Conservation (phyloP, 2,329 filamentous ascomycete genomes). For the Ophiostoma sp. region DNA sequence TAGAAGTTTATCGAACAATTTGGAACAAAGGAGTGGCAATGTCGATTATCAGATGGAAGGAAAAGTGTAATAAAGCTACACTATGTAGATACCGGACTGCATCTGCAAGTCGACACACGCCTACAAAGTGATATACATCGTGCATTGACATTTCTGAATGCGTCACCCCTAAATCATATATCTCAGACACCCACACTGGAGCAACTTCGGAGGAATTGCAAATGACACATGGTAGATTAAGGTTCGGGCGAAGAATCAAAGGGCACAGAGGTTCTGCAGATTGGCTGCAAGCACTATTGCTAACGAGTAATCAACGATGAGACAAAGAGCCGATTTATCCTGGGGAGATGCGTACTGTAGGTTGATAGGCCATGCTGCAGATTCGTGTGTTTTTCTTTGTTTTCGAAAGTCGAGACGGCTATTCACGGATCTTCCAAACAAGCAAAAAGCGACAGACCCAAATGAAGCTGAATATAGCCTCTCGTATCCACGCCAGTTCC, state of each 20-base stretch:
- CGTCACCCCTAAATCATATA: neutral
- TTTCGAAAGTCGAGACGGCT: neutral
- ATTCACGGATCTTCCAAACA: neutral
- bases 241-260: neutral
- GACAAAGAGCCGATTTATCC: neutral
- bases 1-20: neutral
- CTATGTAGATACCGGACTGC: neutral
- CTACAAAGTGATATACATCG: neutral
- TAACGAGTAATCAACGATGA: neutral
- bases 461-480: too few species aligned
- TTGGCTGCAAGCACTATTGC: neutral
- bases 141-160: too few species aligned
- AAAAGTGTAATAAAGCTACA: neutral
- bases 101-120: neutral
- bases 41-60: conserved; percentile 1
- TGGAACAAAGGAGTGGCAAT: neutral
- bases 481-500: too few species aligned
- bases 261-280: neutral
- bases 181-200: neutral
- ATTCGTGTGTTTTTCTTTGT: neutral
- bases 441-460: too few species aligned
- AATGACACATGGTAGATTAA: neutral
- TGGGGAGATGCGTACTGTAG: neutral
- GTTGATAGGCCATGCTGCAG: too few species aligned
- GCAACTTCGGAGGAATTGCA: neutral